Evolutionary conservation across 768 basidiomycete genomes (phyloP).

Genomic region (Lentinus tigrinus): DNA sequence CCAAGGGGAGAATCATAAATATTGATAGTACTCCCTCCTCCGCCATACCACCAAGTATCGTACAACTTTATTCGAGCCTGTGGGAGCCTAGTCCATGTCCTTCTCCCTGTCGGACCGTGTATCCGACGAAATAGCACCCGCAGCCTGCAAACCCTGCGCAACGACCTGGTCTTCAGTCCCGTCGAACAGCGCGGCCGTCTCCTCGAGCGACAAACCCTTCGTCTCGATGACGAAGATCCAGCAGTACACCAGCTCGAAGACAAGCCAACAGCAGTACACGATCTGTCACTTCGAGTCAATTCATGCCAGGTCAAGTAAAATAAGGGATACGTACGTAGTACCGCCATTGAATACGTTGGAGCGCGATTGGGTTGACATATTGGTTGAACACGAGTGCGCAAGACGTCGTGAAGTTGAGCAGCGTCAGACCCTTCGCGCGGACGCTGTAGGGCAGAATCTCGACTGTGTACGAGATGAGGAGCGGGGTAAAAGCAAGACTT

Average conservation of each 20-base stretch:
- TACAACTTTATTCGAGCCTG: too few species aligned
- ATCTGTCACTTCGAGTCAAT: slow-evolving; percentile 33
- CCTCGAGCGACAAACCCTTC: slow-evolving; percentile 71
- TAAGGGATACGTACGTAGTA: slow-evolving; percentile 59
- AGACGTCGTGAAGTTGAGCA: slow-evolving; percentile 80
- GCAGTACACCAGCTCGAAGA: slow-evolving; percentile 61
- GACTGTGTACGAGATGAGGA: slow-evolving; percentile 83
- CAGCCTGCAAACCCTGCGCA: too few species aligned
- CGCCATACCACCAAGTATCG: too few species aligned
- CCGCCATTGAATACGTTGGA: slow-evolving; percentile 65
- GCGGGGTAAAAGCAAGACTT: slow-evolving; percentile 78
- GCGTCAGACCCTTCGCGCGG: slow-evolving; percentile 82
- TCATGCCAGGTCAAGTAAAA: too few species aligned
- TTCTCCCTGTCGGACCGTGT: too few species aligned
- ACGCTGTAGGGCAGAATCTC: slow-evolving; percentile 84
- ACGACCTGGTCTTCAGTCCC: slow-evolving; percentile 30
- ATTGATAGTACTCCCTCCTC: too few species aligned
- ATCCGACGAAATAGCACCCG: too few species aligned
- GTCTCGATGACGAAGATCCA: slow-evolving; percentile 74
- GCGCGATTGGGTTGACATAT: slow-evolving; percentile 81
- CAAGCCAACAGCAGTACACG: slow-evolving; percentile 72
- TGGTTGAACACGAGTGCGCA: slow-evolving; percentile 86
- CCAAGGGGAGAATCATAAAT: too few species aligned
- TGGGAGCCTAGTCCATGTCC: too few species aligned
- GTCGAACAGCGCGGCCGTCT: slow-evolving; percentile 81